Evolutionary conservation across 192 early-diverging fungal genomes (phyloP).

Genomic region (Gryganskiella cystojenkinii): DNA sequence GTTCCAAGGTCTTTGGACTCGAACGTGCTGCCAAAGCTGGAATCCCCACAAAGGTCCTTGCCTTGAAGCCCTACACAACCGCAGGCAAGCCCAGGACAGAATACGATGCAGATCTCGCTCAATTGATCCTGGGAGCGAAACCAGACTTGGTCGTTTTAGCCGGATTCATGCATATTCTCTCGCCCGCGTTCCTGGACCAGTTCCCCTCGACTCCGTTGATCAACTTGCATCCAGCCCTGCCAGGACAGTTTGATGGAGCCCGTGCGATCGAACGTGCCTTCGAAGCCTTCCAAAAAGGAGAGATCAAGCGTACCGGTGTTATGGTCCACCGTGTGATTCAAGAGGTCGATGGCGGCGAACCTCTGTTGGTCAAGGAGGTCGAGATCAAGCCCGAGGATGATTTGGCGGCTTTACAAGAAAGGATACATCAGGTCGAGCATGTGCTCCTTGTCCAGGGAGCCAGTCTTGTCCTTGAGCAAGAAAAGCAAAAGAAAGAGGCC

Average conservation of each 20-base stretch:
- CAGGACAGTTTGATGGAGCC: constrained; percentile 97
- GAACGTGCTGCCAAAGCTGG: constrained; percentile 80
- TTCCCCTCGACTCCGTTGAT: constrained; percentile 82
- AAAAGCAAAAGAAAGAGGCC: constrained; percentile 16
- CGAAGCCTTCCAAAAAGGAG: constrained; percentile 83
- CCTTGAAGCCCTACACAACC: constrained; percentile 89
- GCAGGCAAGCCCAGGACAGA: constrained; percentile 84
- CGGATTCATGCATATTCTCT: constrained; percentile 99
- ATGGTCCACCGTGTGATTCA: constrained; percentile 98
- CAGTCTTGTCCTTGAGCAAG: constrained; percentile 57
- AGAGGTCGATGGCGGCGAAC: constrained; percentile 95
- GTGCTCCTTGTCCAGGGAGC: constrained; percentile 85
- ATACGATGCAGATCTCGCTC: constrained; percentile 89
- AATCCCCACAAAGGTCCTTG: constrained; percentile 85
- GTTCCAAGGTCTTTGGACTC: constrained; percentile 87
- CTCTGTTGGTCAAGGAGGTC: constrained; percentile 80
- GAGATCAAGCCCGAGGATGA: constrained; percentile 84
- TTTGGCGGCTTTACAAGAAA: constrained; percentile 81
- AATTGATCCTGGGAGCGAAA: constrained; percentile 64
- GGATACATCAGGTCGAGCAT: constrained; percentile 95
- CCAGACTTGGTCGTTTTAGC: constrained; percentile 94
- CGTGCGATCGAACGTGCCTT: constrained; percentile 95
- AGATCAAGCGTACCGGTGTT: constrained; percentile 78
- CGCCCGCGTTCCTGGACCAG: constrained; percentile 79
- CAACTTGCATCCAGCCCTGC: constrained; percentile 97